Percentiles rank a stretch among this genome's conserved stretches.
Evolutionary conservation across 1,284 basidiomycete genomes (phyloP).

Genomic region (Cryptococcus hybrid): DNA sequence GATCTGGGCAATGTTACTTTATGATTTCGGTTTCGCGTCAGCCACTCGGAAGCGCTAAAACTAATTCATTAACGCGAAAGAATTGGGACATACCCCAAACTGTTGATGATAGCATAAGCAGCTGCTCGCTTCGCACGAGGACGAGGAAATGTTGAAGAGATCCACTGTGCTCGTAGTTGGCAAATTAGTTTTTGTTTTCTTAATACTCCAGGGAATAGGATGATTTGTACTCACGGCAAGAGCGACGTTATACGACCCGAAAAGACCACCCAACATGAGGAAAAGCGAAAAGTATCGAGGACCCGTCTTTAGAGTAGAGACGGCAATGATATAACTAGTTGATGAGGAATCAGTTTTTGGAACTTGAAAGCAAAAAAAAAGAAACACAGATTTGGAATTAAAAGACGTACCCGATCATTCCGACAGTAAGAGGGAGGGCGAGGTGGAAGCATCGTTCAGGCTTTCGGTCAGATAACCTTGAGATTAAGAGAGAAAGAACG

Average conservation of each 20-base stretch:
- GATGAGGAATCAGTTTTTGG: not conserved
- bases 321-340: conserved; percentile 25
- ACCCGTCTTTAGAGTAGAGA: conserved; percentile 23
- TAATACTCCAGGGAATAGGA: not conserved
- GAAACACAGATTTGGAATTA: not conserved
- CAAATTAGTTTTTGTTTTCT: not conserved
- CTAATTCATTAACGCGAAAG: not conserved
- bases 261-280: conserved; percentile 33
- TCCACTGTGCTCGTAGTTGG: conserved; percentile 19
- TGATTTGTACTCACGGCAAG: conserved; percentile 12
- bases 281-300: conserved; percentile 40
- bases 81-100: conserved; percentile 24
- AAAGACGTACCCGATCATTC: conserved; percentile 27
- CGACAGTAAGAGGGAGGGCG: conserved; percentile 42
- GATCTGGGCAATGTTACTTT: conserved; percentile 28
- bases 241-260: conserved; percentile 30
- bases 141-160: conserved; percentile 33
- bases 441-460: conserved; percentile 46
- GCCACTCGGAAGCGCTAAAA: not conserved
- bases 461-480: conserved; percentile 24
- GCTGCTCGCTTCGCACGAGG: conserved; percentile 36
- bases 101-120: conserved; percentile 40
- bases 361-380: not conserved
- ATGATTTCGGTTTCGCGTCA: not conserved
- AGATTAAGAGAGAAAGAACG: conserved; percentile 31